These are phyloP conservation scores for Pichia sporocuriosa DNA, from an alignment of 805 yeast genomes.

Conservation along the genomic window DNA sequence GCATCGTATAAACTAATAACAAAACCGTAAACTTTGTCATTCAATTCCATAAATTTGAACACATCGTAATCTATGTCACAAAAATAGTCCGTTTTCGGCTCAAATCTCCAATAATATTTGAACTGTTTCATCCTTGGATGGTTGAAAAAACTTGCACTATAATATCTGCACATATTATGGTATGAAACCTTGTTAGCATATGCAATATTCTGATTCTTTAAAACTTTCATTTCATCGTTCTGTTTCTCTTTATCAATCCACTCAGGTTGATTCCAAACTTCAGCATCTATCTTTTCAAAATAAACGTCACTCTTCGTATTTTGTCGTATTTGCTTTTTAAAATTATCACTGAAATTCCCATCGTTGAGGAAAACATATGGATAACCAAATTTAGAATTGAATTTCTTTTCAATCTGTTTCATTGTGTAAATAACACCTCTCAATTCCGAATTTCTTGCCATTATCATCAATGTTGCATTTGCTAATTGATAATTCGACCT, in stretches of 20 bases:
- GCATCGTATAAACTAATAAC: conserved; percentile 64
- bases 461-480: conserved; percentile 67
- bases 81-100: conserved; percentile 63
- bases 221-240: conserved; percentile 29
- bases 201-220: conserved; percentile 37
- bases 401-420: conserved; percentile 51
- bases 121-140: conserved; percentile 55
- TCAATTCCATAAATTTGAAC: conserved; percentile 63
- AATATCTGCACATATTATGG: conserved; percentile 82
- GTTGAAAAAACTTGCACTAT: conserved; percentile 56
- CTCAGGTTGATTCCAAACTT: conserved; percentile 43
- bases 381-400: conserved; percentile 65
- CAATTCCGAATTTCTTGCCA: conserved; percentile 66
- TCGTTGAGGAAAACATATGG: conserved; percentile 82
- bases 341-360: conserved; percentile 50
- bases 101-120: conserved; percentile 76
- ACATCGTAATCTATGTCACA: conserved; percentile 71
- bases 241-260: conserved; percentile 34
- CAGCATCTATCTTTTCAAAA: conserved; percentile 46
- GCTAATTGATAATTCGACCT: conserved; percentile 36
- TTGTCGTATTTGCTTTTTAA: conserved; percentile 39
- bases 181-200: conserved; percentile 59
- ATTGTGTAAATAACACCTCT: conserved; percentile 45
- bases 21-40: conserved; percentile 68
- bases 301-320: conserved; percentile 37